Evolutionary conservation across 805 yeast genomes (phyloP).

Genomic region (Saccharomycopsis microspora): DNA sequence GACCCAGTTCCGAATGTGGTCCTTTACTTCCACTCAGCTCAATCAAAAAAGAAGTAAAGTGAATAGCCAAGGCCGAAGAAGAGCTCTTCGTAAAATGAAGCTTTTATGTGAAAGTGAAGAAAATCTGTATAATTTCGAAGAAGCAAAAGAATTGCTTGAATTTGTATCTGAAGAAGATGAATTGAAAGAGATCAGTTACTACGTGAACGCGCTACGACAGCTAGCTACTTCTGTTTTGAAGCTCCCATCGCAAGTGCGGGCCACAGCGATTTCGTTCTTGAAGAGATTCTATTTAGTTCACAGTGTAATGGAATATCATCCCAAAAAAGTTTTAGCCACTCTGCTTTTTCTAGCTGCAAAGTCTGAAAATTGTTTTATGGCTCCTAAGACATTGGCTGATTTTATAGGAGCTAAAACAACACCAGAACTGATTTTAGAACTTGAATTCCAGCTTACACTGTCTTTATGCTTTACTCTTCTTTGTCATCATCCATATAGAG

Average conservation of each 20-base stretch:
- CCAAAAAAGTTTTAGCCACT: conserved; percentile 69
- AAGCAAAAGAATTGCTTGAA: conserved; percentile 23
- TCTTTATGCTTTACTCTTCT: conserved; percentile 66
- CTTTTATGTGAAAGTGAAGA: conserved; percentile 23
- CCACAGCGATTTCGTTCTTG: conserved; percentile 79
- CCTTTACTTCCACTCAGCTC: conserved; percentile 56
- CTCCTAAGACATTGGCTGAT: conserved; percentile 69
- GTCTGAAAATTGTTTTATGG: conserved; percentile 81
- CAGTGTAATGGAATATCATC: conserved; percentile 81
- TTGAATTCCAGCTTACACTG: conserved; percentile 71
- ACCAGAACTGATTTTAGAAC: conserved; percentile 55
- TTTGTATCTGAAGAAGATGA: conserved; percentile 63
- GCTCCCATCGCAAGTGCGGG: conserved; percentile 73
- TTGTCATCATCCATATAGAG: conserved; percentile 82
- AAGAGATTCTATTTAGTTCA: conserved; percentile 69
- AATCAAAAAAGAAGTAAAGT: conserved; percentile 33
- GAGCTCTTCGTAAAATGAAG: conserved; percentile 24
- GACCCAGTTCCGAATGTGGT: conserved; percentile 79
- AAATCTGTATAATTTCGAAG: conserved; percentile 20
- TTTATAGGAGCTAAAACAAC: conserved; percentile 38
- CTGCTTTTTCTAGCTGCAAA: conserved; percentile 88
- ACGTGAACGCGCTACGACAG: conserved; percentile 59
- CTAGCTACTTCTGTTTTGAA: conserved; percentile 56
- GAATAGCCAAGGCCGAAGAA: conserved; percentile 41
- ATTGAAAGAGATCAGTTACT: conserved; percentile 50